Evolutionary conservation across 2,329 filamentous ascomycete species (phyloP).

Genomic region (Diaporthe eres): DNA sequence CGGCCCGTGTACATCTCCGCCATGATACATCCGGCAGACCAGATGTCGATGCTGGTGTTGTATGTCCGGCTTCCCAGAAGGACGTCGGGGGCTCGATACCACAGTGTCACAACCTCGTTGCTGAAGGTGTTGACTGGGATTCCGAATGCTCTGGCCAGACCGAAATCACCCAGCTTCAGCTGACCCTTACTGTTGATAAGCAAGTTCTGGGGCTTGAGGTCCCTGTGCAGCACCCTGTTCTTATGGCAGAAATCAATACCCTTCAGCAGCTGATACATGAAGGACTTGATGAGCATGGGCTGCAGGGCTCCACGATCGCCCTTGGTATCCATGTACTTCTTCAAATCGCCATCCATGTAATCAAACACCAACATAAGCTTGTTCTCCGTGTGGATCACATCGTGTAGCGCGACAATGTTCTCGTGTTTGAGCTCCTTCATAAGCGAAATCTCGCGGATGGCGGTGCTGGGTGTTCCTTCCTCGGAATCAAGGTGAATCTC

Average conservation of each 20-base stretch:
- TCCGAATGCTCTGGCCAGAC: conserved; percentile 92
- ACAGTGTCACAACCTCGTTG: conserved; percentile 97
- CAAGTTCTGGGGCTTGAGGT: conserved; percentile 96
- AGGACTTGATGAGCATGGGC: conserved; percentile 93
- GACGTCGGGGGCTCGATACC: conserved; percentile 97
- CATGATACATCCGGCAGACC: conserved; percentile 99
- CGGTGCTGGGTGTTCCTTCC: conserved; percentile 96
- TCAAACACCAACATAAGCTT: conserved; percentile 99
- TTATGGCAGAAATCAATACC: conserved; percentile 99
- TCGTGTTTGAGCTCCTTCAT: conserved; percentile 99
- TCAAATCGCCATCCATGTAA: conserved; percentile 98
- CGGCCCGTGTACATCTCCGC: conserved; percentile 99
- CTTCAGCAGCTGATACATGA: conserved; percentile 97
- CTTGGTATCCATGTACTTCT: conserved; percentile 97
- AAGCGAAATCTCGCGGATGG: conserved; percentile 97
- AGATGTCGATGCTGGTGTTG: conserved; percentile 99
- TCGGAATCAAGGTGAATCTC: conserved; percentile 99
- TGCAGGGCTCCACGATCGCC: conserved; percentile 92
- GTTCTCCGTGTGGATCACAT: conserved; percentile 99
- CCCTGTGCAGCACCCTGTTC: conserved; percentile 94
- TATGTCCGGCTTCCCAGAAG: conserved; percentile 94
- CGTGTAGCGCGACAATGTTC: conserved; percentile 96
- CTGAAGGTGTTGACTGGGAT: conserved; percentile 99
- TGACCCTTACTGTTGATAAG: conserved; percentile 93
- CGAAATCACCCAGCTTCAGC: conserved; percentile 94